Evolutionary conservation across 768 basidiomycete species (phyloP).

Genomic region (Psilocybe tampanensis): DNA sequence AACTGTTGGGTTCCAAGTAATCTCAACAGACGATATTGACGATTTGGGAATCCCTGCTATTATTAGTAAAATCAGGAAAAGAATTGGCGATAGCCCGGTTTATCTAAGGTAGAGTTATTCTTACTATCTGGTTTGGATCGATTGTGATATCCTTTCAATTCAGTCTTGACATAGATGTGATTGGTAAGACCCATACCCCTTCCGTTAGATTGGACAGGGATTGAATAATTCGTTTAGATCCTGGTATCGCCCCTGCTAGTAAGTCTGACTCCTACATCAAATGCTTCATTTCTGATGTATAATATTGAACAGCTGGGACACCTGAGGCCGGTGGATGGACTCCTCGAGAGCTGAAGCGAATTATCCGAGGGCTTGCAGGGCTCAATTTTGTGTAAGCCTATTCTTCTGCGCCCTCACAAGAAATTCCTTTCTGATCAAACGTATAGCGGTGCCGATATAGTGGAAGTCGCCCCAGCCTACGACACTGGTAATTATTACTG

Average conservation of each 20-base stretch:
- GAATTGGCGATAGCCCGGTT: constrained; percentile 75
- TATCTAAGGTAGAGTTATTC: constrained; percentile 63
- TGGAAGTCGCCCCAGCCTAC: constrained; percentile 77
- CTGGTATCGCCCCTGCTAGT: constrained; percentile 80
- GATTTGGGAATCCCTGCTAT: constrained; percentile 75
- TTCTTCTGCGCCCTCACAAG: background rate
- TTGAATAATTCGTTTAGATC: constrained; percentile 46
- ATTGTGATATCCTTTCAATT: background rate
- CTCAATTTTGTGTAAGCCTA: constrained; percentile 74
- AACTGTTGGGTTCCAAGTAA: constrained; percentile 75
- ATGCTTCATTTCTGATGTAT: constrained; percentile 2
- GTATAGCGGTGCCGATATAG: constrained; percentile 70
- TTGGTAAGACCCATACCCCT: constrained; percentile 46
- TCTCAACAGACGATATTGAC: constrained; percentile 83
- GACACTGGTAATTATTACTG: constrained; percentile 54
- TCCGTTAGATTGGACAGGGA: background rate
- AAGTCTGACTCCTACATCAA: constrained; percentile 26
- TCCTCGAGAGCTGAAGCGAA: constrained; percentile 77
- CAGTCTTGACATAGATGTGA: constrained; percentile 82
- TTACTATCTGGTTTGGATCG: background rate
- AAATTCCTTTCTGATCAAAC: constrained; percentile 2
- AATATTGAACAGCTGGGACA: constrained; percentile 61
- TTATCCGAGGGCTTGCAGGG: constrained; percentile 77
- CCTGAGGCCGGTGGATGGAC: constrained; percentile 89
- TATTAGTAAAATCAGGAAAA: constrained; percentile 64